These are phyloP conservation scores for Sporothrix pseudoabietina DNA, from an alignment of 2,329 filamentous ascomycete species.

Conservation along the genomic window DNA sequence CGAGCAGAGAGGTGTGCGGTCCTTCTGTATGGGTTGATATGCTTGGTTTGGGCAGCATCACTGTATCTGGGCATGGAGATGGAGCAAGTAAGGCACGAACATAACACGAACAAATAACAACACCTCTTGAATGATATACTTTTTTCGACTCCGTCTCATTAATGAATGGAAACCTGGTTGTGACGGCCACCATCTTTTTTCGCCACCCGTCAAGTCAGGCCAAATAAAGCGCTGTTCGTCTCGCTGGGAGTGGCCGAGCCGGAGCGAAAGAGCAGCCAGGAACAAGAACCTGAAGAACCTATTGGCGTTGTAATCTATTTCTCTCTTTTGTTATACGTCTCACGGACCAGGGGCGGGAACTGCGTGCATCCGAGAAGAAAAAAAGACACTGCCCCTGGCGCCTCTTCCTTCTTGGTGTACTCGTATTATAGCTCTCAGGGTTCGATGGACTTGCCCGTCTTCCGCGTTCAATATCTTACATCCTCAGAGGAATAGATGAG, in stretches of 20 bases:
- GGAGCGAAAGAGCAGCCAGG: not conserved
- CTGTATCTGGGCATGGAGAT: not conserved
- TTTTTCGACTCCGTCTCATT: not conserved
- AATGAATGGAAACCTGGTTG: not conserved
- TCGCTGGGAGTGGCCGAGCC: conserved; percentile 18
- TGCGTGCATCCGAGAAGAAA: not conserved
- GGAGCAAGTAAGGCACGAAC: not conserved
- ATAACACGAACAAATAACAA: not conserved
- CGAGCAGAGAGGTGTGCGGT: not conserved
- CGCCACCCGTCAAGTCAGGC: not conserved
- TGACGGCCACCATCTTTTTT: not conserved
- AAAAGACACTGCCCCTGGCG: not conserved
- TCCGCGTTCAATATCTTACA: not conserved
- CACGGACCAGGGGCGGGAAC: not conserved
- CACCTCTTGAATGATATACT: not conserved
- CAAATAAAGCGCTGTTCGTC: not conserved
- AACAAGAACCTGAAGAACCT: not conserved
- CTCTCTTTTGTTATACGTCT: not conserved
- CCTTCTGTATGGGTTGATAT: not conserved
- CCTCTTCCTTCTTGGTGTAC: not conserved
- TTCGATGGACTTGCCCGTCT: not conserved
- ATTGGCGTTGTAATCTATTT: not conserved
- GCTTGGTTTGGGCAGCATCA: conserved; percentile 9
- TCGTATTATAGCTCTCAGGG: too few relatives aligned
- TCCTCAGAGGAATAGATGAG: not conserved